These are phyloP conservation scores for Cryptococcus sp. DNA, from an alignment of 1,284 basidiomycete genomes.

Conservation along the genomic window DNA sequence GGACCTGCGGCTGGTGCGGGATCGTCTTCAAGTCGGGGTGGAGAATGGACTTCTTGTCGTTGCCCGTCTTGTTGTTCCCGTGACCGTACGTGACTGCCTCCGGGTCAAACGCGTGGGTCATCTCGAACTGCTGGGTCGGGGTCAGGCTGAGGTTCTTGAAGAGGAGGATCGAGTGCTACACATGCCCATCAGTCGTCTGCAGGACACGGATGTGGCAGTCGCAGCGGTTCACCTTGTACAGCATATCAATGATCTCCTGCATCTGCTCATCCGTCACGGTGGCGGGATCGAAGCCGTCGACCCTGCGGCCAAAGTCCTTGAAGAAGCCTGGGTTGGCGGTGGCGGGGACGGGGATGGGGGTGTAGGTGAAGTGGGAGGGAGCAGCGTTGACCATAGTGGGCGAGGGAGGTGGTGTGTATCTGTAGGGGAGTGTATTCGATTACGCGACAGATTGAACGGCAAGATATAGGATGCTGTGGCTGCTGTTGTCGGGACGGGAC, in stretches of 20 bases:
- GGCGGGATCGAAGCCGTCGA: conserved; percentile 61
- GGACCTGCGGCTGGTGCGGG: conserved; percentile 76
- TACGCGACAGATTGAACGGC: too few species aligned
- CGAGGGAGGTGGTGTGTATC: not conserved
- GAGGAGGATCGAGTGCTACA: conserved; percentile 67
- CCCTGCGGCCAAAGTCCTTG: conserved; percentile 62
- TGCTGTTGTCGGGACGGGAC: too few species aligned
- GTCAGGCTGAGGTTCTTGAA: conserved; percentile 67
- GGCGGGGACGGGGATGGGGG: conserved; percentile 59
- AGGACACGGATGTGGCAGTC: not conserved
- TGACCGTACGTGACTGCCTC: conserved; percentile 70
- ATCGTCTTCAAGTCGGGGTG: conserved; percentile 84
- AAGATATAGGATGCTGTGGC: too few species aligned
- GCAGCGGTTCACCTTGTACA: conserved; percentile 60
- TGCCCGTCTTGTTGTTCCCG: conserved; percentile 75
- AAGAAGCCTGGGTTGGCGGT: conserved; percentile 61
- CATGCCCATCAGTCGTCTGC: not conserved
- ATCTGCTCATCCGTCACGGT: conserved; percentile 58
- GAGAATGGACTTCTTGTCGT: conserved; percentile 68
- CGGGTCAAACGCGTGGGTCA: conserved; percentile 79
- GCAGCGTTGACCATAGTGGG: conserved; percentile 15
- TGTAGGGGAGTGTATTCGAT: too few species aligned
- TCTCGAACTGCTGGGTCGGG: conserved; percentile 75
- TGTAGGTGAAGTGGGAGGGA: conserved; percentile 23
- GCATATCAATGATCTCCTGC: conserved; percentile 58